Conservation (phyloP, 805 yeast genomes). For the Dipodascopsis tothii region DNA sequence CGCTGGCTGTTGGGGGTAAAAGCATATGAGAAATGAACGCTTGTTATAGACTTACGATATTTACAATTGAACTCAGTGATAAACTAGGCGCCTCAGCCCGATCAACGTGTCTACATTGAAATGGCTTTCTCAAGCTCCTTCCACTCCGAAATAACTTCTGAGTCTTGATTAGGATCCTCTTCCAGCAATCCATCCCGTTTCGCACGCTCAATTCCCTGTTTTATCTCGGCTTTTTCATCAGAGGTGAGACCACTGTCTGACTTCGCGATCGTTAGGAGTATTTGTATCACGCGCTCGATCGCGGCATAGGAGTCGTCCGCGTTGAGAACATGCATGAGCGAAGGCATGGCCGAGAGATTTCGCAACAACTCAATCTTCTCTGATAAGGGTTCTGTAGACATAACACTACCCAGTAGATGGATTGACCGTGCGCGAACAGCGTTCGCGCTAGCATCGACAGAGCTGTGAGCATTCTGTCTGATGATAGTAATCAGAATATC, state of each 20-base stretch:
- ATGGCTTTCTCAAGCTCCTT: conserved; percentile 8
- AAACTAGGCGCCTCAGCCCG: background rate
- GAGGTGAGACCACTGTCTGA: conserved; percentile 15
- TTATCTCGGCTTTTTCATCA: conserved; percentile 16
- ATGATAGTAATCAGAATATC: conserved; percentile 22
- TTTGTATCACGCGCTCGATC: conserved; percentile 16
- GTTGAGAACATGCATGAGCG: conserved; percentile 11
- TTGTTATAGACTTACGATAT: too few relatives aligned
- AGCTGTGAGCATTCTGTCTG: conserved; percentile 4
- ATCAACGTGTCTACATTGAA: background rate
- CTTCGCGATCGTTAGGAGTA: conserved; percentile 13
- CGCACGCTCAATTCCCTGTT: conserved; percentile 14
- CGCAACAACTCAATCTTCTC: conserved; percentile 16
- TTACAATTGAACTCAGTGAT: too few relatives aligned
- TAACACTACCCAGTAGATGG: conserved; percentile 17
- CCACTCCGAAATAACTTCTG: conserved; percentile 19
- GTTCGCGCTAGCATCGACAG: conserved; percentile 2
- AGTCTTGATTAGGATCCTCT: conserved; percentile 7
- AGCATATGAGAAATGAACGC: too few relatives aligned
- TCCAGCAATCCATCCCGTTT: conserved; percentile 15
- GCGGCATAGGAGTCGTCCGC: conserved; percentile 15
- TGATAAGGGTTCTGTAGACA: conserved; percentile 18
- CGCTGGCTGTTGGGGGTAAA: too few relatives aligned
- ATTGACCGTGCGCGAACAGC: conserved; percentile 15
- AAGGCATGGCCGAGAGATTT: conserved; percentile 13